Conservation (phyloP, 768 basidiomycete genomes). For the Psilocybe cyanescens region DNA sequence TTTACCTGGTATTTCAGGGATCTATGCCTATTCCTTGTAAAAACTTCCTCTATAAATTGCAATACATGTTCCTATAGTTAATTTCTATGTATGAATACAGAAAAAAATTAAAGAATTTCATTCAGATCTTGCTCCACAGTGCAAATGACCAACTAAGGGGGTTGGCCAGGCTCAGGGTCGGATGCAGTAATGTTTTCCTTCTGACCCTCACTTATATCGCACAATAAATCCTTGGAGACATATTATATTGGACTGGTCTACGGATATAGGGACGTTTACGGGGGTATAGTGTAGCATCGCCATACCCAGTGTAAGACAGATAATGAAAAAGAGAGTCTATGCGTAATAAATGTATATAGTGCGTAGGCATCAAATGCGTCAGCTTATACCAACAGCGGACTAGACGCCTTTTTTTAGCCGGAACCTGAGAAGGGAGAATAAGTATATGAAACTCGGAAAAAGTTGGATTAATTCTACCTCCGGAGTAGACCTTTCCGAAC, state of each 20-base stretch:
- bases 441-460: neutral
- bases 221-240: constrained; percentile 20
- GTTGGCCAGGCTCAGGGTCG: too few relatives aligned
- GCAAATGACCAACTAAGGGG: too few relatives aligned
- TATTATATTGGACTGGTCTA: constrained; percentile 31
- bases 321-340: constrained; percentile 41
- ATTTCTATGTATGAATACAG: too few relatives aligned
- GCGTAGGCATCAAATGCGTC: constrained; percentile 21
- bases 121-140: too few relatives aligned
- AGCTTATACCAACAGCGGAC: constrained; percentile 20
- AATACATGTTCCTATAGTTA: too few relatives aligned
- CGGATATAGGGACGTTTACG: constrained; percentile 36
- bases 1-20: too few relatives aligned
- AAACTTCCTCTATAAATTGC: too few relatives aligned
- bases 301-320: constrained; percentile 38
- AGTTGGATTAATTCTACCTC: constrained; percentile 57
- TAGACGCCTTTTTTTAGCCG: constrained; percentile 42
- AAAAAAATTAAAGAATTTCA: too few relatives aligned
- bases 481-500: constrained; percentile 99
- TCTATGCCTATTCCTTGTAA: too few relatives aligned
- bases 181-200: neutral
- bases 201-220: neutral
- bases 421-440: constrained; percentile 37
- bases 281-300: constrained; percentile 42
- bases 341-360: constrained; percentile 36